phyloP scores from a whole-genome alignment of 2,329 filamentous ascomycete genomes.

The Curvularia sp. region DNA sequence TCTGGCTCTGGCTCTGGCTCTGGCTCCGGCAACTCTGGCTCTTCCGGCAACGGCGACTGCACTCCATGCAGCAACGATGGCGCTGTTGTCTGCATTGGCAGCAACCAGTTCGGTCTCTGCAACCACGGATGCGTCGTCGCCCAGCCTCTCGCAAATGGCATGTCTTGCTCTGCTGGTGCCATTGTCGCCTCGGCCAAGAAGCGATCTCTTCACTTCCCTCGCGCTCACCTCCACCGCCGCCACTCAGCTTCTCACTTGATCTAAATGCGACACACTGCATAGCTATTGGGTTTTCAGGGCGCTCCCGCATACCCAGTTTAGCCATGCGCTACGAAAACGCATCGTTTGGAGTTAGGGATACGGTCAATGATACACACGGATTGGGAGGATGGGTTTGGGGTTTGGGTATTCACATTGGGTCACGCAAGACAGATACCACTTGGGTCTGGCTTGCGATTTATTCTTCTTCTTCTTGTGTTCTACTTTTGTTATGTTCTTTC shows the following conservation, averaged over 20 bases:
- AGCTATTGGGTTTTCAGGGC: slow-evolving; percentile 5
- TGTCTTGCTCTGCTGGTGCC: slow-evolving; percentile 49
- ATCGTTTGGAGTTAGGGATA: slow-evolving; percentile 35
- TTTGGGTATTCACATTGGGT: slow-evolving; percentile 27
- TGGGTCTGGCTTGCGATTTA: slow-evolving; percentile 19
- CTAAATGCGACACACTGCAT: slow-evolving; percentile 21
- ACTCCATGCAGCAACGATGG: slow-evolving; percentile 52
- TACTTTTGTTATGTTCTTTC: slow-evolving; percentile 22
- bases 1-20: not conserved
- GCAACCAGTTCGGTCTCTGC: slow-evolving; percentile 54
- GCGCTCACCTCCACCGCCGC: slow-evolving; percentile 40
- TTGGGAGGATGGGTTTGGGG: slow-evolving; percentile 16
- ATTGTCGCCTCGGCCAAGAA: slow-evolving; percentile 22
- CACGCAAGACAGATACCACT: slow-evolving; percentile 15
- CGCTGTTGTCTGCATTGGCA: slow-evolving; percentile 54
- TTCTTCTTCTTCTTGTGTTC: slow-evolving; percentile 14
- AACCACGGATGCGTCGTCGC: slow-evolving; percentile 52
- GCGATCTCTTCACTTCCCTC: slow-evolving; percentile 32
- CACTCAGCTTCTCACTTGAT: slow-evolving; percentile 33
- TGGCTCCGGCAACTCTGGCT: not conserved
- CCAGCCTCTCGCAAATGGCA: slow-evolving; percentile 52
- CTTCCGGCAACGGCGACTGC: slow-evolving; percentile 26
- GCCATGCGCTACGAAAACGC: slow-evolving; percentile 22
- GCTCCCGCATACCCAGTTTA: slow-evolving; percentile 13
- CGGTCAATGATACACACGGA: slow-evolving; percentile 13